Evolutionary conservation across 164 flowering plant genomes (phyloP).

Genomic region (Magnolia sinica): DNA sequence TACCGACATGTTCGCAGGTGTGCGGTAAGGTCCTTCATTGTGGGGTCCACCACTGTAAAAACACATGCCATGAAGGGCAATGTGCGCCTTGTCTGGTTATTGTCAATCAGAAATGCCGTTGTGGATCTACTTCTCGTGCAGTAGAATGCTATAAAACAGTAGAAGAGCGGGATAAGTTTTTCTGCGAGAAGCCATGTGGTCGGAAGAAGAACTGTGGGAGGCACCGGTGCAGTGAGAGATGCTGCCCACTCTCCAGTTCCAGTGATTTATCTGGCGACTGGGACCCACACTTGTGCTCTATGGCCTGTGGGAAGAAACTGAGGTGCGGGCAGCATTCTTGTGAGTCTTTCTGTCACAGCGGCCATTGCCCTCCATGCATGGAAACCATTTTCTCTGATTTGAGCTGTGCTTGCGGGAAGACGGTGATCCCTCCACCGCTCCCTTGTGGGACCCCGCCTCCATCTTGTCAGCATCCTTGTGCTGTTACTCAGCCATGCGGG

Average conservation of each 20-base stretch:
- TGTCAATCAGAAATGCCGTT: conserved; percentile 79
- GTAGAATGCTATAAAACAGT: conserved; percentile 68
- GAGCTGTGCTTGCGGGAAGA: conserved; percentile 88
- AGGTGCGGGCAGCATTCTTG: conserved; percentile 96
- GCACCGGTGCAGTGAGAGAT: conserved; percentile 91
- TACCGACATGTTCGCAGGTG: conserved; percentile 61
- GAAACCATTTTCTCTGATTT: conserved; percentile 88
- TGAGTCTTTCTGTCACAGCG: conserved; percentile 79
- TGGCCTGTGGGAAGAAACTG: conserved; percentile 88
- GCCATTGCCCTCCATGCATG: conserved; percentile 93
- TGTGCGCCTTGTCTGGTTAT: conserved; percentile 64
- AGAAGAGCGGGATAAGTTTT: conserved; percentile 35
- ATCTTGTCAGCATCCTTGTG: conserved; percentile 75
- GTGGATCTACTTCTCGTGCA: conserved; percentile 68
- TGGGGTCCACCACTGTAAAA: conserved; percentile 59
- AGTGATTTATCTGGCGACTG: conserved; percentile 37
- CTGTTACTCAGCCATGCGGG: conserved; percentile 88
- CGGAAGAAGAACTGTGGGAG: conserved; percentile 92
- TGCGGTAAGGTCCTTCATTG: conserved; percentile 76
- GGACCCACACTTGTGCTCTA: conserved; percentile 88
- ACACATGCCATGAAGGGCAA: conserved; percentile 67
- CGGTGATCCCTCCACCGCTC: conserved; percentile 88
- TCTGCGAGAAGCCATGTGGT: conserved; percentile 83
- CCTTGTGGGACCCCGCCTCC: conserved; percentile 96
- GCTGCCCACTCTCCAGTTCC: conserved; percentile 72